Conservation (phyloP, 2,329 filamentous ascomycete genomes). For the Fusarium tjaetaba region DNA sequence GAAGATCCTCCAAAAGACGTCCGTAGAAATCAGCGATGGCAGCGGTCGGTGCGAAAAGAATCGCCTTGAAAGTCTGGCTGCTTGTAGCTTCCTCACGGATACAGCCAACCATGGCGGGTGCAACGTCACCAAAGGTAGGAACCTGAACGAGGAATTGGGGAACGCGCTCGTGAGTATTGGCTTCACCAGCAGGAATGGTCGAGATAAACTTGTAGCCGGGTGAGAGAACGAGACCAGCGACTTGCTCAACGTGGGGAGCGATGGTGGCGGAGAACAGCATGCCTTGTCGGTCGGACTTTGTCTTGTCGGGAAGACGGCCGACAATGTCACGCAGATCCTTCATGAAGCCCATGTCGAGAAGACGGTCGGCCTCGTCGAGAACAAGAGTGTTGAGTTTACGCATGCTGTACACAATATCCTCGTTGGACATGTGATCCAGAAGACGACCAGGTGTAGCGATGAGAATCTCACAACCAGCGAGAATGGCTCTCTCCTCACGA, state of each 20-base stretch:
- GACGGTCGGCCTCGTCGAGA: slow-evolving; percentile 83
- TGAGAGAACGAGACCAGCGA: slow-evolving; percentile 75
- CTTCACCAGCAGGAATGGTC: slow-evolving; percentile 79
- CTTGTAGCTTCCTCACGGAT: slow-evolving; percentile 57
- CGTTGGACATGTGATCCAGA: slow-evolving; percentile 80
- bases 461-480: slow-evolving; percentile 79
- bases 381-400: slow-evolving; percentile 79
- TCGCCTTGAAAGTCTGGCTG: slow-evolving; percentile 77
- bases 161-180: slow-evolving; percentile 79
- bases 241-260: slow-evolving; percentile 78
- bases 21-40: slow-evolving; percentile 62
- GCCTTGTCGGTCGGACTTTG: slow-evolving; percentile 69
- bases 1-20: slow-evolving; percentile 53
- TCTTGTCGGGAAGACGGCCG: slow-evolving; percentile 71
- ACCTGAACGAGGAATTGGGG: slow-evolving; percentile 76
- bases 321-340: slow-evolving; percentile 81
- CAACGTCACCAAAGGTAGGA: slow-evolving; percentile 76
- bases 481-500: slow-evolving; percentile 74
- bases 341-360: slow-evolving; percentile 88
- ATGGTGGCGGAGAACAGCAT: slow-evolving; percentile 91
- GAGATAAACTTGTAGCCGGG: slow-evolving; percentile 82
- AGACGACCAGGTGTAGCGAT: slow-evolving; percentile 84
- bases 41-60: slow-evolving; percentile 78
- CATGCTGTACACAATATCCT: slow-evolving; percentile 73
- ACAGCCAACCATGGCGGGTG: slow-evolving; percentile 66